Evolutionary conservation across 345 rosid genomes (phyloP).

Genomic region (Erucastrum elatum): DNA sequence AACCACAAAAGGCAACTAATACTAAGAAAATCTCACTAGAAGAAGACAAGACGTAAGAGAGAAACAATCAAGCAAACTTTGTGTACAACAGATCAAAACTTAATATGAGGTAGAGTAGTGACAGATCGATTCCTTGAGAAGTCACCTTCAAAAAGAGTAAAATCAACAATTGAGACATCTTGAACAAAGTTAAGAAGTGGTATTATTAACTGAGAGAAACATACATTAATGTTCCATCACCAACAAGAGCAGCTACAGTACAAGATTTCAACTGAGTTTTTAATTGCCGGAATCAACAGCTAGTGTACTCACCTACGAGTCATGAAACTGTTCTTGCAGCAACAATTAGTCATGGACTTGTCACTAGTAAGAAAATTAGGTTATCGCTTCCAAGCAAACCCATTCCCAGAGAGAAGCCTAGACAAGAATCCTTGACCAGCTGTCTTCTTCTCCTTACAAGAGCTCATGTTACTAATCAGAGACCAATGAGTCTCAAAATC

Average conservation of each 20-base stretch:
- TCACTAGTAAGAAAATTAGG: neutral
- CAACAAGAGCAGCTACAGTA: conserved; percentile 20
- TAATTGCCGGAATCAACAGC: no score
- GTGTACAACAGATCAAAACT: conserved; percentile 1
- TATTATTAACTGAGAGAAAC: neutral
- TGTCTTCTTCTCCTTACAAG: conserved; percentile 39
- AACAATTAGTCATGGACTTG: no score
- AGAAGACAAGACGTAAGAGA: neutral
- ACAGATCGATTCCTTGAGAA: conserved; percentile 15
- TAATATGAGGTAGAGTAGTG: conserved; percentile 10
- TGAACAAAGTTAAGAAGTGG: neutral
- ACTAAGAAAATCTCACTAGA: conserved; percentile 2
- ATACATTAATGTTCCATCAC: neutral
- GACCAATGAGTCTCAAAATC: conserved; percentile 86
- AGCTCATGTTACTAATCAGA: conserved; percentile 64
- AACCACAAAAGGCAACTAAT: conserved; percentile 21
- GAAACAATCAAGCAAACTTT: neutral
- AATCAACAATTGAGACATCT: conserved; percentile 11
- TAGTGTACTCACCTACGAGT: no score
- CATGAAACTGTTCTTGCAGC: no score
- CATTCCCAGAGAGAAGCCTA: conserved; percentile 72
- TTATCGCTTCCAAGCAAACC: conserved; percentile 43
- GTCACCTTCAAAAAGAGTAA: conserved; percentile 26
- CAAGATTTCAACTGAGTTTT: conserved; percentile 13
- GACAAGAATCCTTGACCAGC: conserved; percentile 61